Conservation (phyloP, 805 yeast genomes). For the Candida xyloterini region DNA sequence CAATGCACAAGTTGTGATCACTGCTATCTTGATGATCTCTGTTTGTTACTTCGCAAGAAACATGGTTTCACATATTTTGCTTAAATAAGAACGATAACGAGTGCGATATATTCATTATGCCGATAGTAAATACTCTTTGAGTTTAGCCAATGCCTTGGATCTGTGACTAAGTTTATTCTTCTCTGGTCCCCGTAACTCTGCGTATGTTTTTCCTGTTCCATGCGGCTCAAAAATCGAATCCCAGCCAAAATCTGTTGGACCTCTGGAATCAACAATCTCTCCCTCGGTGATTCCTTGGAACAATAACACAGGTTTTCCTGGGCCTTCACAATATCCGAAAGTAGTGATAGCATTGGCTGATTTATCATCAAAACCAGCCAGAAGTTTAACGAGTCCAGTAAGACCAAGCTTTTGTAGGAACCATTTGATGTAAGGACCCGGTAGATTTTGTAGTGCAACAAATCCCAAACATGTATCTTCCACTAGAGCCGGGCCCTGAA, state of each 20-base stretch:
- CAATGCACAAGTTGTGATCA: constrained; percentile 47
- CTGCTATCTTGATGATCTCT: constrained; percentile 34
- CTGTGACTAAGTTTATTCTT: constrained; percentile 89
- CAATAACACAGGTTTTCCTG: constrained; percentile 65
- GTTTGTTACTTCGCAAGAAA: constrained; percentile 37
- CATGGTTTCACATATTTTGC: constrained; percentile 21
- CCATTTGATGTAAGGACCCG: constrained; percentile 94
- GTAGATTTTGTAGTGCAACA: constrained; percentile 72
- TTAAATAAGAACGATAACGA: constrained; percentile 4
- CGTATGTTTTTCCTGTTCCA: constrained; percentile 74
- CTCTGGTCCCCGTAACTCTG: constrained; percentile 75
- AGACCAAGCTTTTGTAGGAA: constrained; percentile 74
- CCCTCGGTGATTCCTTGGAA: constrained; percentile 89
- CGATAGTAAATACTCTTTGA: constrained; percentile 50
- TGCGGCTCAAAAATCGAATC: constrained; percentile 85
- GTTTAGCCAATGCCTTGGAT: constrained; percentile 72
- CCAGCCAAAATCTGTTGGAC: constrained; percentile 89
- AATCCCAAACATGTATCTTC: constrained; percentile 94
- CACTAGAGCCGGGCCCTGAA: constrained; percentile 80
- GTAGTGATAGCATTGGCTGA: constrained; percentile 88
- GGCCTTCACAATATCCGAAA: constrained; percentile 84
- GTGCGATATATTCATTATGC: constrained; percentile 4
- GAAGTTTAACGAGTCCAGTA: constrained; percentile 71
- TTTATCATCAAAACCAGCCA: constrained; percentile 79
- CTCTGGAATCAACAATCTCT: constrained; percentile 69